Percentiles rank a stretch among this genome's conserved stretches.
Evolutionary conservation across 306 rosid genomes (phyloP).

Genomic region (Castanea crenata): DNA sequence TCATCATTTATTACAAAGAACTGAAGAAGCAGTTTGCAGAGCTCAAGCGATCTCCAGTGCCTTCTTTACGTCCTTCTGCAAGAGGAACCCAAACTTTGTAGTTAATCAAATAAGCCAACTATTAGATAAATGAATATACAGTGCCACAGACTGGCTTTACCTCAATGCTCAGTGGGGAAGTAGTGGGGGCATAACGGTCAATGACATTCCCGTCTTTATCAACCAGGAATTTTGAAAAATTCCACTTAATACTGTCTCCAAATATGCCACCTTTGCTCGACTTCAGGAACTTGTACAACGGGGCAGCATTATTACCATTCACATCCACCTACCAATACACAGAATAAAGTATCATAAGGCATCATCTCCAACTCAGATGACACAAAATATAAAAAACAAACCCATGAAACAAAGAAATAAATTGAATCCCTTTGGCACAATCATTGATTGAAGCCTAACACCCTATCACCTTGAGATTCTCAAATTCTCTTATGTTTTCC

Average conservation of each 20-base stretch:
- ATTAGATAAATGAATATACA: not conserved
- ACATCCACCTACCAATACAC: conserved; percentile 61
- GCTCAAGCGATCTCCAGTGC: conserved; percentile 37
- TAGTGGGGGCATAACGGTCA: conserved; percentile 94
- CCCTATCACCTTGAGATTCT: not conserved
- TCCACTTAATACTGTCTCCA: conserved; percentile 86
- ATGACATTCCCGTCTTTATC: conserved; percentile 87
- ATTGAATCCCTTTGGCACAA: not conserved
- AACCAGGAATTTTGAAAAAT: conserved; percentile 87
- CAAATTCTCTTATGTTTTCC: not conserved
- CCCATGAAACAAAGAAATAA: not conserved
- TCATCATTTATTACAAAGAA: conserved; percentile 11
- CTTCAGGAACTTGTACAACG: conserved; percentile 77
- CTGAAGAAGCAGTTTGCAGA: conserved; percentile 9
- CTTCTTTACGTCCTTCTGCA: conserved; percentile 63
- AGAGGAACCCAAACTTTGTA: not conserved
- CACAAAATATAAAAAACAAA: not conserved
- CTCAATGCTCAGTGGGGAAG: conserved; percentile 94
- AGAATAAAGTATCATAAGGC: not conserved
- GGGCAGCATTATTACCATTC: conserved; percentile 71
- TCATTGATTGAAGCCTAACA: not conserved
- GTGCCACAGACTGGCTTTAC: conserved; percentile 22
- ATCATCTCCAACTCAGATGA: not conserved
- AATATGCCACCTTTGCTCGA: conserved; percentile 93
- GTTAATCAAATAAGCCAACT: not conserved